Conservation (phyloP, 1,139 yeast genomes). For the Taphrina pruni region DNA sequence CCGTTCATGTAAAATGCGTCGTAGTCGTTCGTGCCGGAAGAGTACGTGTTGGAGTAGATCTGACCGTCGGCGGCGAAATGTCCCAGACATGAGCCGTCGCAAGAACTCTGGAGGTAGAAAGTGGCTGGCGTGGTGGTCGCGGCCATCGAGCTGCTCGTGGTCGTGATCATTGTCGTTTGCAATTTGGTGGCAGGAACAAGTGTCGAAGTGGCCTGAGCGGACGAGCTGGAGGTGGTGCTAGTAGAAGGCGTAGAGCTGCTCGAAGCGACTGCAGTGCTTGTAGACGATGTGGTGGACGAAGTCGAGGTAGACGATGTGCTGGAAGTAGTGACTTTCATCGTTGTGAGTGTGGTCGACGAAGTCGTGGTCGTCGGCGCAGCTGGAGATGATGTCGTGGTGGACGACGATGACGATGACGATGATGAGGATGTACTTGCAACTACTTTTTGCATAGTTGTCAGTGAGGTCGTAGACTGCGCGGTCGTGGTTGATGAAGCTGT, state of each 20-base stretch:
- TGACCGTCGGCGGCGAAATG: conserved; percentile 23
- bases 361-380: background rate
- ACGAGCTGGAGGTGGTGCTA: background rate
- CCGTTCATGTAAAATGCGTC: conserved; percentile 17
- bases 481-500: conserved; percentile 8
- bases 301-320: background rate
- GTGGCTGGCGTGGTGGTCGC: conserved; percentile 2
- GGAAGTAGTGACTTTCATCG: background rate
- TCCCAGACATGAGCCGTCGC: conserved; percentile 24
- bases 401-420: background rate
- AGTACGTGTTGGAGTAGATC: conserved; percentile 20
- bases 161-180: background rate
- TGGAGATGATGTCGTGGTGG: background rate
- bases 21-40: conserved; percentile 9
- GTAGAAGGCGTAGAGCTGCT: background rate
- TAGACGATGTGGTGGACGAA: background rate
- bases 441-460: background rate
- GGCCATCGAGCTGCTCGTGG: conserved; percentile 2
- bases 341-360: background rate
- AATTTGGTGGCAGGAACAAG: background rate
- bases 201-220: background rate
- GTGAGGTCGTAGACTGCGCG: background rate
- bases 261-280: background rate
- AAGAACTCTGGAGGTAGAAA: conserved; percentile 20
- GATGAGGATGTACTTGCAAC: background rate